These are phyloP conservation scores for Pascua sp. DNA, from an alignment of 1,284 basidiomycete genomes.

Conservation along the genomic window DNA sequence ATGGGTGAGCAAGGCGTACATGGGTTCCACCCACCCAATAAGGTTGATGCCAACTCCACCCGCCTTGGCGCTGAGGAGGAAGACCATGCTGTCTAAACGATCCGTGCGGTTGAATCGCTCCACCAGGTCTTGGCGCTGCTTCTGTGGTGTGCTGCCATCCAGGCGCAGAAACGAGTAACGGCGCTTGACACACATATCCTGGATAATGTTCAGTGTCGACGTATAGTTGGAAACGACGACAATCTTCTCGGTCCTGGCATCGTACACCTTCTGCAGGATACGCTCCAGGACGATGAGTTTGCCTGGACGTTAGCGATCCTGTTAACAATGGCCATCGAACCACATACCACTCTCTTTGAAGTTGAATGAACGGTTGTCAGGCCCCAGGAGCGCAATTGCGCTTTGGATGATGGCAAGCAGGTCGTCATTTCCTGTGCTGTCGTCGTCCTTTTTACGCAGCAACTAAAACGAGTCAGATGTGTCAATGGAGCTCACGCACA, in stretches of 20 bases:
- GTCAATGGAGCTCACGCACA: conserved; percentile 16
- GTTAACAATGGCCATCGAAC: background rate
- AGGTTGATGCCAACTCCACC: conserved; percentile 94
- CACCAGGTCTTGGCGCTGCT: conserved; percentile 64
- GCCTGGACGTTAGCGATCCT: conserved; percentile 49
- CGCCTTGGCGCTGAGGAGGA: conserved; percentile 90
- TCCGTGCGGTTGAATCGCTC: conserved; percentile 43
- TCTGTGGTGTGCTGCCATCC: conserved; percentile 78
- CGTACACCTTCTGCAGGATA: conserved; percentile 62
- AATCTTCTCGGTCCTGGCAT: conserved; percentile 85
- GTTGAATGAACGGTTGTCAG: background rate
- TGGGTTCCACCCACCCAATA: conserved; percentile 54
- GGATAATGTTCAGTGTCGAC: conserved; percentile 85
- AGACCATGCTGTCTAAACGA: conserved; percentile 59
- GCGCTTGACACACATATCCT: conserved; percentile 74
- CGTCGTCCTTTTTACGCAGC: conserved; percentile 65
- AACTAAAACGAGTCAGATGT: conserved; percentile 48
- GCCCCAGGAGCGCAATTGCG: conserved; percentile 21
- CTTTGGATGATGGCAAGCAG: conserved; percentile 67
- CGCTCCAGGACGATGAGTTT: conserved; percentile 75
- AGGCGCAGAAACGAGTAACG: conserved; percentile 77
- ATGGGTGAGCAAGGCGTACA: background rate
- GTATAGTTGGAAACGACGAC: conserved; percentile 88
- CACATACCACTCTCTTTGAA: conserved; percentile 10
- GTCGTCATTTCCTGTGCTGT: conserved; percentile 45